A percentile compares a stretch with the other conserved stretches of the same genome.
Evolutionary conservation across 805 yeast species (phyloP).

Genomic region (Schwanniomyces pseudopolymorphus): DNA sequence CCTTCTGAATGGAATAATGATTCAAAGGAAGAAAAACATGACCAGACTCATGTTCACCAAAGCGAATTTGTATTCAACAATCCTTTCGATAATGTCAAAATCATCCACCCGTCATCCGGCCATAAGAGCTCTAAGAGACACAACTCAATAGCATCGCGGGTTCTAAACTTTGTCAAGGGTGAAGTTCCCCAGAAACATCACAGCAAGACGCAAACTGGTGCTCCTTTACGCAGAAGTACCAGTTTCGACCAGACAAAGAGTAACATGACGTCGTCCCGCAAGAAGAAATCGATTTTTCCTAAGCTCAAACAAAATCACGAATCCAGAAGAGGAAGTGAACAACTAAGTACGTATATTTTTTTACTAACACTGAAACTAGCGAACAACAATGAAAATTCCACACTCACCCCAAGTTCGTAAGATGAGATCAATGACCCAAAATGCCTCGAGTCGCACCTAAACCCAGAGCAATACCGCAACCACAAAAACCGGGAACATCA

Average conservation of each 20-base stretch:
- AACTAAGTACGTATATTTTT: slow-evolving; percentile 33
- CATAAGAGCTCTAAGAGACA: slow-evolving; percentile 6
- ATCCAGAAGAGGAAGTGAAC: slow-evolving; percentile 24
- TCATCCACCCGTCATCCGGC: neutral
- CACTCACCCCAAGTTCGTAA: too few species aligned
- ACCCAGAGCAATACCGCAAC: neutral
- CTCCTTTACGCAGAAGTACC: slow-evolving; percentile 1
- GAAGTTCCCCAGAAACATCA: slow-evolving; percentile 4
- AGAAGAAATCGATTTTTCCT: slow-evolving; percentile 14
- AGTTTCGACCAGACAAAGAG: slow-evolving; percentile 37
- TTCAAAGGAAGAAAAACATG: slow-evolving; percentile 5
- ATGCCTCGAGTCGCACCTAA: neutral
- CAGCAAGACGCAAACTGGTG: neutral
- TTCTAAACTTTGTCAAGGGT: slow-evolving; percentile 18
- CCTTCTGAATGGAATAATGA: neutral
- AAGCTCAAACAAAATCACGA: slow-evolving; percentile 11
- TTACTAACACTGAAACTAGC: slow-evolving; percentile 1
- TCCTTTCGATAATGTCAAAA: slow-evolving; percentile 13
- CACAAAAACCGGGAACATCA: neutral
- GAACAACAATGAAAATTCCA: neutral
- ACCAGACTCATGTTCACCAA: neutral
- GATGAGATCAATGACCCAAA: neutral
- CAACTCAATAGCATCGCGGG: slow-evolving; percentile 18
- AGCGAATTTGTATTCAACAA: slow-evolving; percentile 10
- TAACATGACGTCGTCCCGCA: slow-evolving; percentile 30